A percentile compares a stretch with the other conserved stretches of the same genome.
Conservation (phyloP, 1,284 basidiomycete genomes). For the Amylostereum chailletii region DNA sequence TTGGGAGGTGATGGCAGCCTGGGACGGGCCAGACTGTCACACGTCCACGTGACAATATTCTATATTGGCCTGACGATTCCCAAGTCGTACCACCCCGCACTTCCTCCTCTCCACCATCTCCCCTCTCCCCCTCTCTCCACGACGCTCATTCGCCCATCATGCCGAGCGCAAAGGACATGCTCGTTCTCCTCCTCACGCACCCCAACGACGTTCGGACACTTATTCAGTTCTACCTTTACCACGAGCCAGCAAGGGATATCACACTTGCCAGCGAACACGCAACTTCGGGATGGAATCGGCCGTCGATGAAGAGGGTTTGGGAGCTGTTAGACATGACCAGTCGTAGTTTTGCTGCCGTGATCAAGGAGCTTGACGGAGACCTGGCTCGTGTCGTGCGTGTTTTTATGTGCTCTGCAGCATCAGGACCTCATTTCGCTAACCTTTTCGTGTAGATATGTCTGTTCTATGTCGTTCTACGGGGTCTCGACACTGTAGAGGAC, state of each 20-base stretch:
- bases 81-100: no score
- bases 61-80: no score
- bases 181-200: slow-evolving; percentile 62
- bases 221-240: slow-evolving; percentile 72
- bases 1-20: no score
- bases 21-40: no score
- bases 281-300: slow-evolving; percentile 77
- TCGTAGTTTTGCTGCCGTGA: slow-evolving; percentile 87
- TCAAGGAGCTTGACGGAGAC: slow-evolving; percentile 96
- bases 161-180: slow-evolving; percentile 19
- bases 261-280: slow-evolving; percentile 60
- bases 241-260: slow-evolving; percentile 76
- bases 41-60: no score
- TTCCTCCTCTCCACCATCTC: no score
- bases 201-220: slow-evolving; percentile 74
- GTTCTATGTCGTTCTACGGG: slow-evolving; percentile 93
- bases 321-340: slow-evolving; percentile 84
- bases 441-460: slow-evolving; percentile 64
- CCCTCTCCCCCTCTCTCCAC: no score
- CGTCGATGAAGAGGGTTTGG: slow-evolving; percentile 88
- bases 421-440: slow-evolving; percentile 1
- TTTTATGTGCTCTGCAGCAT: neutral
- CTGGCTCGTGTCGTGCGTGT: slow-evolving; percentile 79
- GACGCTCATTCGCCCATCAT: no score
- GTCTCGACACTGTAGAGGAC: slow-evolving; percentile 94